Evolutionary conservation across 441 rosid species (phyloP).

Genomic region (Corymbia calophylla): DNA sequence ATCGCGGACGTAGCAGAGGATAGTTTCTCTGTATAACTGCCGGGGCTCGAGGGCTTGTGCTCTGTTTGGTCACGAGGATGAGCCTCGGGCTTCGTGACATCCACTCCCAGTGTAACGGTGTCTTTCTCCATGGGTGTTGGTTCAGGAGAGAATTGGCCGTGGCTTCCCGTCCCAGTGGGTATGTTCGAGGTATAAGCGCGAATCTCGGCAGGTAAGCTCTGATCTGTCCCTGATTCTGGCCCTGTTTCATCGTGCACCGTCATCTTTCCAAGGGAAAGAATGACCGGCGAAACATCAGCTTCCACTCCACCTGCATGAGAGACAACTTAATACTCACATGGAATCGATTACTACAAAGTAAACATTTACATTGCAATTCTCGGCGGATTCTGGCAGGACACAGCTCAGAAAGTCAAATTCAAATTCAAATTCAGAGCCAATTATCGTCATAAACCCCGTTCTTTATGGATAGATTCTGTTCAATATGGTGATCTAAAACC

Average conservation of each 20-base stretch:
- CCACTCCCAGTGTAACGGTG: not conserved
- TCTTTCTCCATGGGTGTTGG: not conserved
- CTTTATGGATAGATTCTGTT: not conserved
- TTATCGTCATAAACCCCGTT: not conserved
- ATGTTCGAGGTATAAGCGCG: not conserved
- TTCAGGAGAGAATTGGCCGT: slow-evolving; percentile 35
- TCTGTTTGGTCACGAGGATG: not conserved
- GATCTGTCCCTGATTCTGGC: slow-evolving; percentile 2
- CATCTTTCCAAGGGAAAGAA: slow-evolving; percentile 35
- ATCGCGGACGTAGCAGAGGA: not conserved
- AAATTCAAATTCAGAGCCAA: not conserved
- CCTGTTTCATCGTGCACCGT: slow-evolving; percentile 14
- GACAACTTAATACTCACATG: not conserved
- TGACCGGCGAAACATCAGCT: slow-evolving; percentile 24
- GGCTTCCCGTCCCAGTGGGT: slow-evolving; percentile 32
- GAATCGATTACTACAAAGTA: not conserved
- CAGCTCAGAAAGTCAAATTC: not conserved
- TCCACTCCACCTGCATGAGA: slow-evolving; percentile 28
- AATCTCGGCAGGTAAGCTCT: not conserved
- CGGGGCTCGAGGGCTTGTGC: not conserved
- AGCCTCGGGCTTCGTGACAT: not conserved
- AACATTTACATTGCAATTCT: not conserved
- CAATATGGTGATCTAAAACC: not conserved
- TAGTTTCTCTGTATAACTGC: slow-evolving; percentile 1
- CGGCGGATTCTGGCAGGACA: not conserved